Conservation (phyloP, 768 basidiomycete species). For the Mycena capillaripes region DNA sequence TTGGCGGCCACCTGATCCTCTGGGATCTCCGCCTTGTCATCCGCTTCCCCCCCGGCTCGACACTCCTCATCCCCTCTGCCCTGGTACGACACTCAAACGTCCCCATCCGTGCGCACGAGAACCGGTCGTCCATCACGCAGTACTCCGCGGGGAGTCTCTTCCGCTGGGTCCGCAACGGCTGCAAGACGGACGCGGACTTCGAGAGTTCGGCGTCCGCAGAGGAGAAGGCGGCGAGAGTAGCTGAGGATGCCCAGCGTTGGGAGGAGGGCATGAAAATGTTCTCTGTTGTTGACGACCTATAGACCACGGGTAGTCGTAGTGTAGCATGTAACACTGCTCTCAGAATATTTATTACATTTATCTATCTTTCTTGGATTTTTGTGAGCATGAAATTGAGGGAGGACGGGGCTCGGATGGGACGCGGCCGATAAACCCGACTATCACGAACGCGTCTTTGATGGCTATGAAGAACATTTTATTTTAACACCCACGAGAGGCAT, state of each 20-base stretch:
- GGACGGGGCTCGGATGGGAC: not conserved
- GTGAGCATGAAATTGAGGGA: not conserved
- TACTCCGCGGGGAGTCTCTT: not conserved
- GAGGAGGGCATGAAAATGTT: constrained; percentile 10
- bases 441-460: not conserved
- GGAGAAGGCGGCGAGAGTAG: constrained; percentile 2
- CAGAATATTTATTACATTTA: not conserved
- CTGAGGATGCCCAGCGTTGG: constrained; percentile 1
- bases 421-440: constrained; percentile 1
- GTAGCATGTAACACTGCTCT: not conserved
- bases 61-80: not conserved
- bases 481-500: not conserved
- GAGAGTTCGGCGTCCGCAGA: not conserved
- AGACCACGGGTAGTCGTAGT: not conserved
- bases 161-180: not conserved
- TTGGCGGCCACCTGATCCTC: too few species aligned
- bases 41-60: not conserved
- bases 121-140: not conserved
- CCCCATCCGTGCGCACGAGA: not conserved
- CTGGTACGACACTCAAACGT: not conserved
- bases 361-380: not conserved
- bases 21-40: too few species aligned
- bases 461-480: not conserved
- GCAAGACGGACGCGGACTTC: not conserved
- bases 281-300: not conserved